Base-by-base conservation (phyloP, 2,329 filamentous ascomycete species). In the Bipolaris sorokiniana region DNA sequence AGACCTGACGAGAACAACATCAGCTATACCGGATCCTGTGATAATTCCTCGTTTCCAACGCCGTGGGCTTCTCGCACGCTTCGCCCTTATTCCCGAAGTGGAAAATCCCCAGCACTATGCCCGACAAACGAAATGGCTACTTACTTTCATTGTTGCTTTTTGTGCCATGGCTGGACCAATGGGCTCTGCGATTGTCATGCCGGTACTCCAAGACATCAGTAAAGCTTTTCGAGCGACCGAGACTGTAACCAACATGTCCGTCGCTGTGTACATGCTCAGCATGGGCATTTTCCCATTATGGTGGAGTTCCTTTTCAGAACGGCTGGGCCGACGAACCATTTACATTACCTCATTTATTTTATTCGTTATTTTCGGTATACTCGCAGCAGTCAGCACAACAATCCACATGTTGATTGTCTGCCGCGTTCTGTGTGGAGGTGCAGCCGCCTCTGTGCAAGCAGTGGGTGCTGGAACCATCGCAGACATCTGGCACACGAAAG, bases 151-250 rank as follows among this genome's bases (percentile, higher is more conserved):
- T 46, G 85, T 97, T 44, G 89, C 92, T 1, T 71, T 93, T 15
- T 91, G 91, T 2, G 92, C 86, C 1, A 87, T 88, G 13, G 90
- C 86, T 0, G 91, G 90, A 0, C 93, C 93, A 0, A 86, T 97
- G 79, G 93, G 93, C 1, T 93, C 90, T 26, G 86, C 89, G 1
- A 92, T 97, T 52, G 87, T 97, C 55, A 89, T 94, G 66, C 92
- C 76, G 6, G 72, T 72, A 2, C 61, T 78, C 20, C 67, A 69
- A 18, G 73, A 76, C 10, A 76, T 78, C 11, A 63, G 68, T 3
- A 56, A 58, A 10, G 68, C 68, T 1, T 74, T 78, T 33, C 40
- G 69, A n/a, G 64, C 75, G 6, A 69, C 66, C 0, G 48, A 69
- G 11, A 72, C 73, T 0, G 63, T 77, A 3, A 69, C 76, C n/a